Evolutionary conservation across 768 basidiomycete genomes (phyloP), one percentile per base, ranked within the genome.

Genomic region (Lactarius pseudohatsudake): DNA sequence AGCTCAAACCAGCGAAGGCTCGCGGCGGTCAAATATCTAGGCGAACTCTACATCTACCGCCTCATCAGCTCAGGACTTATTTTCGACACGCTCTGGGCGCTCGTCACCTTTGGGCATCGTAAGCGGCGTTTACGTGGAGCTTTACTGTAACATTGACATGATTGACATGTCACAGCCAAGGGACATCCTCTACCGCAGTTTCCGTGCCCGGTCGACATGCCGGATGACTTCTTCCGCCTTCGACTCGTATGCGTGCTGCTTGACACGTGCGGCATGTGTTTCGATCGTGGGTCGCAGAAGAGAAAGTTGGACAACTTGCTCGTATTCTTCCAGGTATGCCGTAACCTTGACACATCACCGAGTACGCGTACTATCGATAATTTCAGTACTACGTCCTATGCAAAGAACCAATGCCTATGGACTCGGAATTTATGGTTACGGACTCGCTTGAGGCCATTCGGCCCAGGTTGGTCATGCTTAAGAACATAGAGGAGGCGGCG

Each of bases 71-170:
- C 95, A 7, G 81, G 87, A 16, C 86, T 98, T 72, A 84, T 98
- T 55, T 97, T 98, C 68, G 96, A 98, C 75, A 91, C 88, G 0
- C 77, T 99, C 2, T 99, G 97, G 97, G 90, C 90, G 7, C 76
- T 99, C 47, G 88, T 95, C 28, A 97, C 94, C 0, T 98, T 97
- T 72, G 97, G 96, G 9, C 96, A 98, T 80, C 87, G 96, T 98
- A 69, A 79, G 94, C 82, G 32, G 28, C 62, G 54, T 34, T n/a
- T 58, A 3, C 59, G 64, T 54, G 53, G 36, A n/a, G 16, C 28
- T 63, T 55, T 32, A 4, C 41, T 15, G 26, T 66, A 11, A 34
- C 34, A 34, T 34, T 34, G 15, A 43, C 58, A 30, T 34, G 34
- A 34, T 32, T 60, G 36, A 64, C 53, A 6, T 22, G 16, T 64